These are phyloP conservation scores for Botrytis cinerea DNA, from an alignment of 2,329 filamentous ascomycete genomes.

Conservation along the genomic window DNA sequence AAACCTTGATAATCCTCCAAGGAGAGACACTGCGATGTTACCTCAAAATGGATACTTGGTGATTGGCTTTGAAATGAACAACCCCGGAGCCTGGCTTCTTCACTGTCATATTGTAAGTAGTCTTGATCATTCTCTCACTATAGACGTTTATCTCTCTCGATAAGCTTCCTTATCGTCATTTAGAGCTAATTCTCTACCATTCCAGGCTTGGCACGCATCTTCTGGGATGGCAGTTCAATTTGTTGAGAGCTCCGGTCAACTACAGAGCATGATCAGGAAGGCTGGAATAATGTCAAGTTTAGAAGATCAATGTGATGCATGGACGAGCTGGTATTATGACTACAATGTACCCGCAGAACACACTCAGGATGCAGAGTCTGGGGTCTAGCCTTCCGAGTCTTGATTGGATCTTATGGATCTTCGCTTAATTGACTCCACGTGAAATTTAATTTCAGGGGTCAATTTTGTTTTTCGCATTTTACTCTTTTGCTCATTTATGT, in stretches of 20 bases:
- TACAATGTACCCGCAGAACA: neutral
- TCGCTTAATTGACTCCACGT: neutral
- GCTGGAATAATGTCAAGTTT: neutral
- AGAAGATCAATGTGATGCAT: neutral
- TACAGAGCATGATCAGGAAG: neutral
- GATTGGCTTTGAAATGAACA: neutral
- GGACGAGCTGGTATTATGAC: neutral
- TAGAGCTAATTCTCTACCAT: accelerated
- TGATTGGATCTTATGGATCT: neutral
- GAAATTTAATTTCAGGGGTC: neutral
- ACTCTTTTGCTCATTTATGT: neutral
- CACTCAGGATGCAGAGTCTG: neutral
- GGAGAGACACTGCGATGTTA: neutral
- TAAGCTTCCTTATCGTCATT: neutral
- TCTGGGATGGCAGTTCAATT: neutral
- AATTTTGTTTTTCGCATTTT: neutral
- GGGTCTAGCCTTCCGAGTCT: too few relatives aligned
- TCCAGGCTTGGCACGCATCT: neutral
- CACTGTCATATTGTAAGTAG: neutral
- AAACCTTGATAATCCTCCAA: too few relatives aligned
- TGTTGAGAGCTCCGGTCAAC: neutral
- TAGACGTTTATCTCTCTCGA: neutral
- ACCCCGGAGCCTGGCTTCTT: neutral
- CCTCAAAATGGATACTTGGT: neutral
- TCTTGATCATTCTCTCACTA: neutral